A percentile compares a stretch with the other conserved stretches of the same genome.
Conservation (phyloP, 2,329 filamentous ascomycete species). For the Curvularia lunata region DNA sequence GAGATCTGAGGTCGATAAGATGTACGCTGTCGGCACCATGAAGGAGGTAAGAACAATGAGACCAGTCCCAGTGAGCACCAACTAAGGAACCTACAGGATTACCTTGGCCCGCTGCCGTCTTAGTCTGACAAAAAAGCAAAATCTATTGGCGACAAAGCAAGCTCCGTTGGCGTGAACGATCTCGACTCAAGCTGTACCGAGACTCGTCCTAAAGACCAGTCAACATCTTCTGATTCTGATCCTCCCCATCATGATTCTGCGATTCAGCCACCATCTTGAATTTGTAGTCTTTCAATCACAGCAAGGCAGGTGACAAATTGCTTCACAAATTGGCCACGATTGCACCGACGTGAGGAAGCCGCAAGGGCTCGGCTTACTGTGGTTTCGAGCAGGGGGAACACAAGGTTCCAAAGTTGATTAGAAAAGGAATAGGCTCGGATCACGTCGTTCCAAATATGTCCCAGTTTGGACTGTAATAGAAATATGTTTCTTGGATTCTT, state of each 20-base stretch:
- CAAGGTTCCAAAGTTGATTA: slow-evolving; percentile 1
- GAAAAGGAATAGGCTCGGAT: neutral
- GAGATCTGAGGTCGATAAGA: slow-evolving; percentile 88
- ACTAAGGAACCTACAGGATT: slow-evolving; percentile 43
- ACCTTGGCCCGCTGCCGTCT: slow-evolving; percentile 46
- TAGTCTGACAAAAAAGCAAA: slow-evolving; percentile 23
- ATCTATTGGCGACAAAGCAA: neutral
- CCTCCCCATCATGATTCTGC: neutral
- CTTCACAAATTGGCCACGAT: slow-evolving; percentile 1
- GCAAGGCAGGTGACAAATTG: neutral
- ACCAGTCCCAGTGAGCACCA: slow-evolving; percentile 9
- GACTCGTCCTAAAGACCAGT: neutral
- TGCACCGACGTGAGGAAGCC: slow-evolving; percentile 1
- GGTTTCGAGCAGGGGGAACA: neutral
- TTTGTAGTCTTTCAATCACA: slow-evolving; percentile 4
- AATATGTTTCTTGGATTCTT: slow-evolving; percentile 25
- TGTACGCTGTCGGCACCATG: slow-evolving; percentile 97
- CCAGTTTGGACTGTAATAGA: slow-evolving; percentile 38
- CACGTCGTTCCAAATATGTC: slow-evolving; percentile 11
- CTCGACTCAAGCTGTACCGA: slow-evolving; percentile 1
- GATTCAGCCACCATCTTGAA: slow-evolving; percentile 1
- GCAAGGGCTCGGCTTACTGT: slow-evolving; percentile 2
- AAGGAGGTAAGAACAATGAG: slow-evolving; percentile 65
- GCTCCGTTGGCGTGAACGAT: neutral
- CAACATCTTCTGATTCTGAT: neutral